These are phyloP conservation scores for Cadophora malorum DNA, from an alignment of 2,329 filamentous ascomycete species.

Conservation along the genomic window DNA sequence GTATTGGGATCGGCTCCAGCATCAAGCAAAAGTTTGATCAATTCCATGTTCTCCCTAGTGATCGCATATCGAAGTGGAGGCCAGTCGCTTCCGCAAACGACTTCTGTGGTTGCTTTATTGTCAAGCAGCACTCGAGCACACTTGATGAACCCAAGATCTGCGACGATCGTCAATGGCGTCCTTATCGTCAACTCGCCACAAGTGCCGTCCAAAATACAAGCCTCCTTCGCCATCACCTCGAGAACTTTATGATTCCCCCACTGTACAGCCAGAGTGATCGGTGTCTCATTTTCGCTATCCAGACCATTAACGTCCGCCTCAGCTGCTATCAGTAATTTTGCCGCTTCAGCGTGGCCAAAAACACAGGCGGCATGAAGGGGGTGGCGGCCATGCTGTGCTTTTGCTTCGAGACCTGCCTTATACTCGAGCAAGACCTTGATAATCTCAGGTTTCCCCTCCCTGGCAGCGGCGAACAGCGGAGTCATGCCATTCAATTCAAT, in stretches of 20 bases:
- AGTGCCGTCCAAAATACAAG: constrained; percentile 1
- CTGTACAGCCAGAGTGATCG: not conserved
- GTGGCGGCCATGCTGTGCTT: not conserved
- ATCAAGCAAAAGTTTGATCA: constrained; percentile 30
- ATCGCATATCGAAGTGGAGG: constrained; percentile 13
- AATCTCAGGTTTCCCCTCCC: constrained; percentile 1
- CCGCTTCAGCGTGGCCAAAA: not conserved
- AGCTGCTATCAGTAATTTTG: not conserved
- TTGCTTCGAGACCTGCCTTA: not conserved
- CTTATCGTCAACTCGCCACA: not conserved
- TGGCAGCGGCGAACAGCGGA: constrained; percentile 16
- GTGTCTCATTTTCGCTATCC: not conserved
- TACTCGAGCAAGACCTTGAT: not conserved
- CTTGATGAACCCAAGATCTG: constrained; percentile 7
- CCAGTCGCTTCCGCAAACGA: not conserved
- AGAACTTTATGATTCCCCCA: constrained; percentile 4
- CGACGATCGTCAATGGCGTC: constrained; percentile 3
- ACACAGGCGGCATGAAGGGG: not conserved
- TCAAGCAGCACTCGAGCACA: constrained; percentile 1
- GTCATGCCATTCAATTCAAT: constrained; percentile 1
- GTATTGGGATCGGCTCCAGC: constrained; percentile 24
- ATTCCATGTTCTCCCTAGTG: constrained; percentile 8
- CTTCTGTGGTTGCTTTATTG: constrained; percentile 6
- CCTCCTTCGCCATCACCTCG: not conserved
- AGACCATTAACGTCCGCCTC: not conserved